phyloP scores from a whole-genome alignment of 2,329 filamentous ascomycete species.

The Dissoconium aciculare region DNA sequence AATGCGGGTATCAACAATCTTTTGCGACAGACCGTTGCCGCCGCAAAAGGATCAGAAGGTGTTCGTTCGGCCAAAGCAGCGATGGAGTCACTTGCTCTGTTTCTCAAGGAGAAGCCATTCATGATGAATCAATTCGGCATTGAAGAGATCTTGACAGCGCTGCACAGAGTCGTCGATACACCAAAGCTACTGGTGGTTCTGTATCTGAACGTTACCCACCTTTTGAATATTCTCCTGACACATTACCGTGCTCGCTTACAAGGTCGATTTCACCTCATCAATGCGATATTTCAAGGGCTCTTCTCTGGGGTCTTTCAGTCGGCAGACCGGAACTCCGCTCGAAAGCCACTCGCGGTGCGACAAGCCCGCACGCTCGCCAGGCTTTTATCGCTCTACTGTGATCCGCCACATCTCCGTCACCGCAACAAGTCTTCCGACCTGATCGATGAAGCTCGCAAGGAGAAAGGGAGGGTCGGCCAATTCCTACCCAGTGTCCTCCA shows the following conservation, averaged over 20 bases:
- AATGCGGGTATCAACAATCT: background rate
- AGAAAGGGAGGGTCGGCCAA: slow-evolving; percentile 42
- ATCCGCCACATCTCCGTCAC: slow-evolving; percentile 38
- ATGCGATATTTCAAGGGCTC: slow-evolving; percentile 40
- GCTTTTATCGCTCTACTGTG: slow-evolving; percentile 45
- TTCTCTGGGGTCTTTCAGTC: slow-evolving; percentile 39
- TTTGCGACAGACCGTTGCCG: background rate
- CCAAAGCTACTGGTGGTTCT: slow-evolving; percentile 23
- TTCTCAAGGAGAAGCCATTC: slow-evolving; percentile 20
- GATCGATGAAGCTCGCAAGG: slow-evolving; percentile 45
- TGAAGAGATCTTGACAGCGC: slow-evolving; percentile 26
- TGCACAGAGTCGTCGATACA: slow-evolving; percentile 22
- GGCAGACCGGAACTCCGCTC: slow-evolving; percentile 10
- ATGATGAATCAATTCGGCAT: slow-evolving; percentile 31
- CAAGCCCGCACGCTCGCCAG: slow-evolving; percentile 39
- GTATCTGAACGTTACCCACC: slow-evolving; percentile 40
- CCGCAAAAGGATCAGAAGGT: background rate
- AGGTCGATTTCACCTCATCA: slow-evolving; percentile 45
- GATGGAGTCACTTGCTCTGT: slow-evolving; percentile 9
- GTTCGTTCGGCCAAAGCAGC: slow-evolving; percentile 3
- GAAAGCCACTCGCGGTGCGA: slow-evolving; percentile 23
- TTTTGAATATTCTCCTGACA: slow-evolving; percentile 39
- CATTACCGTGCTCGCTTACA: slow-evolving; percentile 43
- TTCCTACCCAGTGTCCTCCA: slow-evolving; percentile 44
- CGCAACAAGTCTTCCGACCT: slow-evolving; percentile 26